Percentiles rank a stretch among this genome's conserved stretches.
Conservation (phyloP, 1,284 basidiomycete species). For the Blastosporella zonata region DNA sequence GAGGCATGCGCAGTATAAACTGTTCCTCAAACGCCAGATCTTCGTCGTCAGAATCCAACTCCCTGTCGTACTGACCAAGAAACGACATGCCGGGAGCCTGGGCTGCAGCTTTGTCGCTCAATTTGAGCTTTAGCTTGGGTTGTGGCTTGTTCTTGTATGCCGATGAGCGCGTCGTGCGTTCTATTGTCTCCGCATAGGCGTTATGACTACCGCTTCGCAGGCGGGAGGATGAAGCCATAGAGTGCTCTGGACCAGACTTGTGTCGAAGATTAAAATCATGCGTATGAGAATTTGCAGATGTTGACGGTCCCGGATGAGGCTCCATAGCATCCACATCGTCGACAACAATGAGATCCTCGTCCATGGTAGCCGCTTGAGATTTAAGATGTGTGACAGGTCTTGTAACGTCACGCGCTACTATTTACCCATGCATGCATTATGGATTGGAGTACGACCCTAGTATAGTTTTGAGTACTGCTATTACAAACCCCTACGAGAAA, state of each 20-base stretch:
- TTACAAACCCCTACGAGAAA: not conserved
- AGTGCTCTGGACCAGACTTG: constrained; percentile 35
- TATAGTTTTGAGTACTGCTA: not conserved
- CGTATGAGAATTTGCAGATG: constrained; percentile 16
- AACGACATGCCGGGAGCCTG: constrained; percentile 80
- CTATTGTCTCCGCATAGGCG: constrained; percentile 31
- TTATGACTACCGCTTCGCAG: constrained; percentile 39
- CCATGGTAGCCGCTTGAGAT: constrained; percentile 30
- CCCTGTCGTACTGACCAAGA: constrained; percentile 86
- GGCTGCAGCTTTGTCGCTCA: constrained; percentile 75
- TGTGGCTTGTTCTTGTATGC: constrained; percentile 48
- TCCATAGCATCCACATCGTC: constrained; percentile 47
- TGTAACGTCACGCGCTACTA: not conserved
- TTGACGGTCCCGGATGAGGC: constrained; percentile 27
- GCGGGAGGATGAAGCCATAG: constrained; percentile 39
- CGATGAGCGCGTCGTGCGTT: constrained; percentile 49
- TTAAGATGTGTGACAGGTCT: constrained; percentile 1
- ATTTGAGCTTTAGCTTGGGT: constrained; percentile 80
- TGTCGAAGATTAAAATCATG: constrained; percentile 26
- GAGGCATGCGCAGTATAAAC: constrained; percentile 90
- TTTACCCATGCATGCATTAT: no score
- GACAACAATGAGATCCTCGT: constrained; percentile 65
- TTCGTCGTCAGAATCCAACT: constrained; percentile 92
- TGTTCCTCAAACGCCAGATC: constrained; percentile 97
- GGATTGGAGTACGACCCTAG: no score